Base-by-base conservation (phyloP, 371 early-diverging fungal species). In the Apophysomyces elegans region DNA sequence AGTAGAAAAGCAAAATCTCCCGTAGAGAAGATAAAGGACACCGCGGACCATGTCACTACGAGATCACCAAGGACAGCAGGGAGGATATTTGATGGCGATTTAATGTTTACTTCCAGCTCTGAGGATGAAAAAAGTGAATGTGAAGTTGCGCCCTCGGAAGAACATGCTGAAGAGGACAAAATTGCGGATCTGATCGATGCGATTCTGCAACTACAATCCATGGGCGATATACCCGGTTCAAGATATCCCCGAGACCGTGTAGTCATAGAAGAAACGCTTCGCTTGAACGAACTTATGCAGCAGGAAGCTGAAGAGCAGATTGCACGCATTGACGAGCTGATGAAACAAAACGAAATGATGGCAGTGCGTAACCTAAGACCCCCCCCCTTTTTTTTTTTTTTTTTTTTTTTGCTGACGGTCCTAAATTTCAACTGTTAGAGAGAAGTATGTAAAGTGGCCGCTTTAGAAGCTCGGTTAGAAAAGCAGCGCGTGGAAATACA, bases 201-300 rank as follows among this genome's bases (percentile, higher is more conserved):
- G 8, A 50, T 50, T 21, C 5, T 50, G 21, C 54, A 50, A 26
- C 21, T 50, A 11, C 54, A 50, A 8, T 18, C 54, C 1, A 18
- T 50, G 54, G 54, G 54, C 7, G 54, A 50, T 16, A 50, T 50
- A 9, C 54, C 54, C 32, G 54, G 54, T 21, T 50, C 54, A 26
- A 50, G 54, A 9, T 50, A 18, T 26, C 54, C 54, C 9, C 54
- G 54, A 50, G 54, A 50, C 21, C 54, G 54, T 21, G 54, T 50
- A 50, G 61, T 57, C 14, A 67, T 73, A 26, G 35, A 54, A 0
- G 67, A 70, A 35, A 72, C 78, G 1, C 39, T 72, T n/a, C n/a
- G 39, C 7, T 12, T 72, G 7, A 78, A 75, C 41, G 59, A 62
- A 41, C 50, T 64, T 16, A 57, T 78, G 63, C 71, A 72, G 16